Conservation (phyloP, 2,329 filamentous ascomycete genomes). For the Coniochaeta sp. region DNA sequence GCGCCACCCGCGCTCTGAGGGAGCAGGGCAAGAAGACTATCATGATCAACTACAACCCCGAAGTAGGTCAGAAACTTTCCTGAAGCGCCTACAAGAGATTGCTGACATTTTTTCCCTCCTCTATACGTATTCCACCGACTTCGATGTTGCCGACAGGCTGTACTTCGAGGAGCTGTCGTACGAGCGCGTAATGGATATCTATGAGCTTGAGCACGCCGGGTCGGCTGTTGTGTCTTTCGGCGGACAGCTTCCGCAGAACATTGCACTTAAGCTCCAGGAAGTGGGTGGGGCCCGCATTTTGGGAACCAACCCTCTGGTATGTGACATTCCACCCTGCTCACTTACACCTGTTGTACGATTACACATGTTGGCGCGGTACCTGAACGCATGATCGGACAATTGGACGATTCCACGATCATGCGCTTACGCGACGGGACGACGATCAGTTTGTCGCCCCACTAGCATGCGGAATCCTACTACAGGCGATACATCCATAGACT, state of each 20-base stretch:
- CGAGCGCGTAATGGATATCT: constrained; percentile 98
- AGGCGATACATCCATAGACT: background rate
- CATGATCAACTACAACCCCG: constrained; percentile 73
- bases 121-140: constrained; percentile 79
- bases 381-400: too few species aligned
- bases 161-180: constrained; percentile 98
- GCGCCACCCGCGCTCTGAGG: constrained; percentile 74
- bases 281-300: constrained; percentile 83
- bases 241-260: constrained; percentile 95
- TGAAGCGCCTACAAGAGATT: background rate
- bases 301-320: constrained; percentile 66
- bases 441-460: too few species aligned
- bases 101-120: constrained; percentile 7
- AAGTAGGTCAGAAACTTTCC: background rate
- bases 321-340: background rate
- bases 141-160: constrained; percentile 80
- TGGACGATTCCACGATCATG: too few species aligned
- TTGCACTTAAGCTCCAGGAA: constrained; percentile 89
- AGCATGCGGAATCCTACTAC: too few species aligned
- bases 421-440: too few species aligned
- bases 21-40: constrained; percentile 93
- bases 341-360: too few species aligned
- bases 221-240: constrained; percentile 95
- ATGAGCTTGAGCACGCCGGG: constrained; percentile 78
- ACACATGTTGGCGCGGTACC: too few species aligned